Conservation (phyloP, 495 filamentous ascomycete species). For the Hapsidospora chrysogenum region DNA sequence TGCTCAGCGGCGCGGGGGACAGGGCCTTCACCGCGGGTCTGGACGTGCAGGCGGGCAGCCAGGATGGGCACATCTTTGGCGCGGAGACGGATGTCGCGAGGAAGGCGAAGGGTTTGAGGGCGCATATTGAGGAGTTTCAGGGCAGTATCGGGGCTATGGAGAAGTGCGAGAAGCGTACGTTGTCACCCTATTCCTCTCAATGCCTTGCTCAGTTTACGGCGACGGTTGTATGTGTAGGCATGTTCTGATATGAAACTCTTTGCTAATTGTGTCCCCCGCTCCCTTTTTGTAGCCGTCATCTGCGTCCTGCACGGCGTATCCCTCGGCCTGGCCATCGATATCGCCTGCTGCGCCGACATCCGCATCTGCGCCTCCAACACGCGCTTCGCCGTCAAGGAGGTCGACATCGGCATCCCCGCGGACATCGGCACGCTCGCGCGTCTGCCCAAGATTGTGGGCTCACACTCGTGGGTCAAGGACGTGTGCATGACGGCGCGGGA, state of each 20-base stretch:
- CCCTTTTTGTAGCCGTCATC: slow-evolving; percentile 46
- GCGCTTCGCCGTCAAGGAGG: slow-evolving; percentile 74
- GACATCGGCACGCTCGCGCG: slow-evolving; percentile 81
- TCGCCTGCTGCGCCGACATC: slow-evolving; percentile 63
- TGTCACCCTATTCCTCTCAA: background rate
- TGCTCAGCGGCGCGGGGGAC: slow-evolving; percentile 71
- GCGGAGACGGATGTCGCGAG: slow-evolving; percentile 41
- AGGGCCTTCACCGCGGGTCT: slow-evolving; percentile 74
- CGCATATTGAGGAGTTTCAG: slow-evolving; percentile 64
- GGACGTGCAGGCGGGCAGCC: slow-evolving; percentile 54
- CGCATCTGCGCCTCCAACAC: slow-evolving; percentile 49
- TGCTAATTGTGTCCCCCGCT: slow-evolving; percentile 1
- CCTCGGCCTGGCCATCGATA: slow-evolving; percentile 72
- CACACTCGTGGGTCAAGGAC: slow-evolving; percentile 78
- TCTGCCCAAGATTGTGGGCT: slow-evolving; percentile 70
- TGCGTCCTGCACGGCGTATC: slow-evolving; percentile 66
- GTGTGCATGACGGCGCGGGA: slow-evolving; percentile 61
- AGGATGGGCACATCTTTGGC: slow-evolving; percentile 16
- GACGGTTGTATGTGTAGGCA: background rate
- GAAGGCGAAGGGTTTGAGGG: slow-evolving; percentile 43
- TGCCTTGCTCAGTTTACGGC: background rate
- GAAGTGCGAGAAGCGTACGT: slow-evolving; percentile 70
- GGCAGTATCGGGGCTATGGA: slow-evolving; percentile 59
- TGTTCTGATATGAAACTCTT: background rate
- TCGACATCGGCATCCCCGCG: slow-evolving; percentile 87